Percentiles rank a stretch among this genome's conserved stretches.
Conservation (phyloP, 805 yeast species). For the Spathaspora gorwiae region DNA sequence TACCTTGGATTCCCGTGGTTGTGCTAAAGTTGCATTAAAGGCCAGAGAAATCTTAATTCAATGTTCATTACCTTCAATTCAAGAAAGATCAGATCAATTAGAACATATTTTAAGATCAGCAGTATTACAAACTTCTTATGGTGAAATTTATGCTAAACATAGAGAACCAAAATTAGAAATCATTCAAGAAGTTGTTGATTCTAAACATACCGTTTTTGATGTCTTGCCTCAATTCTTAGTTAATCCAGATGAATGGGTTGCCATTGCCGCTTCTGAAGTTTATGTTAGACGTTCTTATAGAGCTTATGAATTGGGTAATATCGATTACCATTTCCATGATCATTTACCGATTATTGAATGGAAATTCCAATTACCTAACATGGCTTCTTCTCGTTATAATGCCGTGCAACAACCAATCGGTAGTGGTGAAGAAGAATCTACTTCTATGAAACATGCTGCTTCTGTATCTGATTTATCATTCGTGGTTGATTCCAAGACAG, state of each 20-base stretch:
- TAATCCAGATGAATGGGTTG: constrained; percentile 79
- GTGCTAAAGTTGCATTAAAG: constrained; percentile 90
- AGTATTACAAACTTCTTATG: constrained; percentile 85
- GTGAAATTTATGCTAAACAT: constrained; percentile 72
- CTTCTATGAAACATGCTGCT: constrained; percentile 71
- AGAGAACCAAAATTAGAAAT: constrained; percentile 76
- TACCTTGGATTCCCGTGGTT: constrained; percentile 81
- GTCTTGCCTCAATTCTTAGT: constrained; percentile 88
- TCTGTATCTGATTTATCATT: constrained; percentile 90
- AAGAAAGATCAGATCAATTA: constrained; percentile 94
- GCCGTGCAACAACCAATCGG: constrained; percentile 48
- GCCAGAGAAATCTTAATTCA: constrained; percentile 96
- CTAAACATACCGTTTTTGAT: constrained; percentile 93
- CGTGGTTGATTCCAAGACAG: constrained; percentile 64
- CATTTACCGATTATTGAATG: constrained; percentile 75
- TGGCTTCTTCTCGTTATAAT: constrained; percentile 67
- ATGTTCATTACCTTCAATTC: constrained; percentile 92
- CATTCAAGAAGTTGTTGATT: constrained; percentile 88
- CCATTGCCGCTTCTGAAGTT: constrained; percentile 95
- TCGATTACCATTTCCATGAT: constrained; percentile 53
- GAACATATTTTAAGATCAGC: constrained; percentile 92
- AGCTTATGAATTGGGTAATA: constrained; percentile 83
- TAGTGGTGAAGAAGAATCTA: constrained; percentile 28
- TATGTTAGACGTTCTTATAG: constrained; percentile 95
- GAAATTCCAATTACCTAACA: constrained; percentile 76